Conservation (phyloP, 2,329 filamentous ascomycete genomes). For the Pseudofabraea citricarpa region DNA sequence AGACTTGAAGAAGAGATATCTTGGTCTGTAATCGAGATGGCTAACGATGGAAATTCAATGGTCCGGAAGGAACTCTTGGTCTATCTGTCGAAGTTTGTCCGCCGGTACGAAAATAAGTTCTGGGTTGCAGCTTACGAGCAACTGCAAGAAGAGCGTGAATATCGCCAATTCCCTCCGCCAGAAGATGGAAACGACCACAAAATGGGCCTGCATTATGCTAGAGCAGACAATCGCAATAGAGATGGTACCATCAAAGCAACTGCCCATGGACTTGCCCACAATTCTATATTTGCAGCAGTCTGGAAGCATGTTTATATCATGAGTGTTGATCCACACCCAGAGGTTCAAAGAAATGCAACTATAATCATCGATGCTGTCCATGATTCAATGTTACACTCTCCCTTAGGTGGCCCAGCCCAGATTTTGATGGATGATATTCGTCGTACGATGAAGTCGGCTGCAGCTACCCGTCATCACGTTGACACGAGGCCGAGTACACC, state of each 20-base stretch:
- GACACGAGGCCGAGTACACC: conserved; percentile 26
- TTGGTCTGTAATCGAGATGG: conserved; percentile 84
- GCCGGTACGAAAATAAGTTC: conserved; percentile 88
- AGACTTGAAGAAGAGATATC: conserved; percentile 89
- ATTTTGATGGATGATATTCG: conserved; percentile 70
- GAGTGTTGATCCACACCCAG: conserved; percentile 90
- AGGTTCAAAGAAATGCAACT: conserved; percentile 80
- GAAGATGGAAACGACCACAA: conserved; percentile 55
- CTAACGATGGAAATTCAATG: conserved; percentile 88
- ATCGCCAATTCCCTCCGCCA: conserved; percentile 50
- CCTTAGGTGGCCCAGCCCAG: conserved; percentile 66
- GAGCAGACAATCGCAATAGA: conserved; percentile 48
- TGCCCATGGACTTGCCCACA: conserved; percentile 64
- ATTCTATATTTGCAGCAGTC: conserved; percentile 86
- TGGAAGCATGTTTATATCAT: conserved; percentile 92
- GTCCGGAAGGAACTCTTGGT: conserved; percentile 90
- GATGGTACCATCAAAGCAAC: conserved; percentile 54
- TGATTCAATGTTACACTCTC: conserved; percentile 70
- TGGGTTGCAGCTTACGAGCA: conserved; percentile 90
- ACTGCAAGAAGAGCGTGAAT: conserved; percentile 75
- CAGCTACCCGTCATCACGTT: conserved; percentile 24
- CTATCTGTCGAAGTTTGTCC: conserved; percentile 88
- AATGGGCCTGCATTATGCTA: conserved; percentile 58
- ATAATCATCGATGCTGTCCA: conserved; percentile 86
- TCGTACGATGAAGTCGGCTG: conserved; percentile 41